phyloP scores from a whole-genome alignment of 495 filamentous ascomycete genomes.

The Aspergillus nanangensis region DNA sequence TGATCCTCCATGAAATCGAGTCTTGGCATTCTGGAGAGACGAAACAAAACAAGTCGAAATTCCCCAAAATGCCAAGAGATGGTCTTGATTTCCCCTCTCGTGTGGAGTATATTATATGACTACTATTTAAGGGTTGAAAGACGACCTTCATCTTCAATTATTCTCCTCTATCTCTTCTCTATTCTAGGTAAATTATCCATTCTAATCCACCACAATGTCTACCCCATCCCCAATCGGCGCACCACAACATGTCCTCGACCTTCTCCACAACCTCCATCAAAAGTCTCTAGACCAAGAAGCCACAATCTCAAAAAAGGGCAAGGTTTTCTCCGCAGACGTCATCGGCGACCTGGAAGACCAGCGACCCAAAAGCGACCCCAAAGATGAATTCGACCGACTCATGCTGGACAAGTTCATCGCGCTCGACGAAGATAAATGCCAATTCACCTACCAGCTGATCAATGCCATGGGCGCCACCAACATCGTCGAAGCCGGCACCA shows the following conservation, averaged over 20 bases:
- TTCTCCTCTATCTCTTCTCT: too few species aligned
- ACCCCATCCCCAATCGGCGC: constrained; percentile 13
- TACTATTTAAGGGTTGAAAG: too few species aligned
- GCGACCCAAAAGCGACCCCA: constrained; percentile 4
- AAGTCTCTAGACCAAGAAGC: constrained; percentile 22
- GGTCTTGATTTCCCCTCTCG: too few species aligned
- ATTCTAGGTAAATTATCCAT: too few species aligned
- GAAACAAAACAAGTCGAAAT: too few species aligned
- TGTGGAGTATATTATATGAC: too few species aligned
- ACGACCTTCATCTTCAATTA: too few species aligned
- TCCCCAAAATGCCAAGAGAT: too few species aligned
- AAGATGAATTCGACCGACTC: constrained; percentile 24
- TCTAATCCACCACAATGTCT: too few species aligned
- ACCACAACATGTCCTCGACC: constrained; percentile 17
- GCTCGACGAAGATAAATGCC: constrained; percentile 50
- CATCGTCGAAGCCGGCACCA: constrained; percentile 54
- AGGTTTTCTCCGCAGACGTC: constrained; percentile 13
- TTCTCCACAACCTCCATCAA: constrained; percentile 19
- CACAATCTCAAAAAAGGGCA: constrained; percentile 16
- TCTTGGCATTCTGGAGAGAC: too few species aligned
- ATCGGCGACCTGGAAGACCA: constrained; percentile 14
- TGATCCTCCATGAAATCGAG: too few species aligned
- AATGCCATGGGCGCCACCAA: constrained; percentile 39
- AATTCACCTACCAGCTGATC: constrained; percentile 47
- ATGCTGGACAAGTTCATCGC: constrained; percentile 53